Conservation (phyloP, 169 alveolate genomes). For the Blepharisma undulans region DNA sequence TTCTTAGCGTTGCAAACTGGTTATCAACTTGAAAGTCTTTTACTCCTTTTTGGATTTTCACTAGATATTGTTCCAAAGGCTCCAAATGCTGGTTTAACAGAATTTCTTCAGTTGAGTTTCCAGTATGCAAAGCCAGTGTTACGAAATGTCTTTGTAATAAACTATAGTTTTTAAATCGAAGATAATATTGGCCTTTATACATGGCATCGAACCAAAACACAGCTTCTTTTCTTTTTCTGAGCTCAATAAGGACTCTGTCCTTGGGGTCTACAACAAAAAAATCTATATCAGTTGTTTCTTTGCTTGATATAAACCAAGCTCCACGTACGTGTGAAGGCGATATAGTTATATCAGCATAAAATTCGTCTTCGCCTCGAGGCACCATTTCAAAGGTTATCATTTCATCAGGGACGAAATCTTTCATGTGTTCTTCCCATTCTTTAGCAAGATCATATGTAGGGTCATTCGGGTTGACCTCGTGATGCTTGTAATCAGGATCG, state of each 20-base stretch:
- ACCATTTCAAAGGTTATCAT: slow-evolving; percentile 58
- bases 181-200: slow-evolving; percentile 53
- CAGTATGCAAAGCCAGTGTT: slow-evolving; percentile 63
- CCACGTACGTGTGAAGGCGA: slow-evolving; percentile 55
- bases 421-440: slow-evolving; percentile 78
- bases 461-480: background rate
- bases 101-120: slow-evolving; percentile 58
- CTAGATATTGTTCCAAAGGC: slow-evolving; percentile 28
- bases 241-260: slow-evolving; percentile 42
- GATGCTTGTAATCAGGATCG: background rate
- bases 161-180: slow-evolving; percentile 48
- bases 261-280: slow-evolving; percentile 57
- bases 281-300: slow-evolving; percentile 55
- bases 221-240: slow-evolving; percentile 56
- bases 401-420: slow-evolving; percentile 71
- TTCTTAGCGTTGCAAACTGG: slow-evolving; percentile 36
- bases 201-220: slow-evolving; percentile 61
- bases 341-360: slow-evolving; percentile 53
- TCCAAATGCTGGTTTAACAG: slow-evolving; percentile 36
- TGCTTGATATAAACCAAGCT: slow-evolving; percentile 61
- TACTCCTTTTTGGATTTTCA: background rate
- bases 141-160: slow-evolving; percentile 49
- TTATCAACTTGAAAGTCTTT: slow-evolving; percentile 36
- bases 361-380: slow-evolving; percentile 56
- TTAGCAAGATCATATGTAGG: slow-evolving; percentile 50